Evolutionary conservation across 1,284 basidiomycete genomes (phyloP), one percentile per base, ranked within the genome.

Genomic region (Xanthoconium separans): DNA sequence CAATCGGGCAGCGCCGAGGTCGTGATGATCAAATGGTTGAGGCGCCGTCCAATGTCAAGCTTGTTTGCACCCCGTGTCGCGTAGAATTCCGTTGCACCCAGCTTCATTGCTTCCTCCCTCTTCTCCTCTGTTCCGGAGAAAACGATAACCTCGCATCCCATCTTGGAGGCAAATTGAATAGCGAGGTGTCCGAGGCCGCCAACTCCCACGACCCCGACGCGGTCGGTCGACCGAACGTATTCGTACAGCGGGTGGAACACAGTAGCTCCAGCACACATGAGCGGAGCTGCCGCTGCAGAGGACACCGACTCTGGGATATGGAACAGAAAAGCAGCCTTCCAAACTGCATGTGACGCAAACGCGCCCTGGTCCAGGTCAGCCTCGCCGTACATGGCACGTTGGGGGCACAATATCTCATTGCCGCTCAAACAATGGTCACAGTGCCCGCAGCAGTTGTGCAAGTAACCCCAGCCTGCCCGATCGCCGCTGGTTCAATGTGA

Each of bases 41-140:
- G 48, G 11, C 53, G 56, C 9, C 60, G 61, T 24, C 57, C 58
- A 6, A 66, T 59, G 1, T 70, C 59, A 13, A 75, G 55, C 10
- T 55, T 56, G 12, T 41, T 56, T 6, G 43, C 57, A 12, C 59
- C 65, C 43, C 56, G 66, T 11, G 66, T 71, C 6, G 65, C 59
- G 41, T 74, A 65, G 45, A 75, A 74, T 51, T 74, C 74, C 6
- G 58, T 62, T 8, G 83, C 84, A 16, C 84, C 84, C 55, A 86
- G 75, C 40, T 70, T 71, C 57, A 75, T 65, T 10, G 82, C 80
- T 58, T 85, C 83, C 30, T 77, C 77, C 61, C 72, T 77, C 69
- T 86, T 86, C 48, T 65, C 66, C 34, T 78, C 75, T 3, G 79
- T 78, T 59, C 77, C 74, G n/a, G 81, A 83, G 65, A 86, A 80